phyloP scores from a whole-genome alignment of 2,329 filamentous ascomycete species.

The Didymellaceae sp. region DNA sequence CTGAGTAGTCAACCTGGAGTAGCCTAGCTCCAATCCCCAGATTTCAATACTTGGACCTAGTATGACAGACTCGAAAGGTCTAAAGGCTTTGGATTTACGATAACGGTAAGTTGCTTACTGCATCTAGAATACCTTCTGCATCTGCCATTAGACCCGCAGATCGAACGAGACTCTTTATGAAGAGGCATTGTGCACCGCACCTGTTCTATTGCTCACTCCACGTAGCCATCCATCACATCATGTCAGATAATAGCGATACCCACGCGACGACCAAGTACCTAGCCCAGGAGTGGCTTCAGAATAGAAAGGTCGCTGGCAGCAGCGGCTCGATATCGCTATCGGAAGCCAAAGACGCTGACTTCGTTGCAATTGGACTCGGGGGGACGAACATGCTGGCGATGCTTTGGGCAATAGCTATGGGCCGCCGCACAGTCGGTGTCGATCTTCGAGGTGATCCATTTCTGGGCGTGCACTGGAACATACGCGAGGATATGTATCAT shows the following conservation, averaged over 20 bases:
- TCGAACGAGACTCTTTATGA: no score
- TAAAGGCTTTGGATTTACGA: no score
- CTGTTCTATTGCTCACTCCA: not conserved
- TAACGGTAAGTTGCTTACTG: no score
- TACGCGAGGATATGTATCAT: slow-evolving; percentile 27
- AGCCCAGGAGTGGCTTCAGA: slow-evolving; percentile 1
- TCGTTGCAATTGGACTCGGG: slow-evolving; percentile 25
- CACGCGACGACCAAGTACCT: not conserved
- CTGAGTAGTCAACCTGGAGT: no score
- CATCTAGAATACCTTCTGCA: no score
- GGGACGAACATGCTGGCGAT: slow-evolving; percentile 27
- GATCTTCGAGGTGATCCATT: slow-evolving; percentile 25
- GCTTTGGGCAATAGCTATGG: slow-evolving; percentile 26
- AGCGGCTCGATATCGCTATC: slow-evolving; percentile 4
- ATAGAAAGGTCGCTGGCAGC: not conserved
- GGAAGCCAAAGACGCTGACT: slow-evolving; percentile 26
- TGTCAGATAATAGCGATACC: not conserved
- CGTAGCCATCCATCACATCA: not conserved
- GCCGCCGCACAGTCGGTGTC: slow-evolving; percentile 22
- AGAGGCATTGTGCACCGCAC: no score
- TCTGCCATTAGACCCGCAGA: no score
- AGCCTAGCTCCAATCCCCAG: no score
- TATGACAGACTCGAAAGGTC: no score
- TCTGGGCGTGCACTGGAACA: slow-evolving; percentile 29
- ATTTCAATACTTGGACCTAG: no score